These are phyloP conservation scores for Euclidium syriacum DNA, from an alignment of 345 rosid species.

Conservation along the genomic window DNA sequence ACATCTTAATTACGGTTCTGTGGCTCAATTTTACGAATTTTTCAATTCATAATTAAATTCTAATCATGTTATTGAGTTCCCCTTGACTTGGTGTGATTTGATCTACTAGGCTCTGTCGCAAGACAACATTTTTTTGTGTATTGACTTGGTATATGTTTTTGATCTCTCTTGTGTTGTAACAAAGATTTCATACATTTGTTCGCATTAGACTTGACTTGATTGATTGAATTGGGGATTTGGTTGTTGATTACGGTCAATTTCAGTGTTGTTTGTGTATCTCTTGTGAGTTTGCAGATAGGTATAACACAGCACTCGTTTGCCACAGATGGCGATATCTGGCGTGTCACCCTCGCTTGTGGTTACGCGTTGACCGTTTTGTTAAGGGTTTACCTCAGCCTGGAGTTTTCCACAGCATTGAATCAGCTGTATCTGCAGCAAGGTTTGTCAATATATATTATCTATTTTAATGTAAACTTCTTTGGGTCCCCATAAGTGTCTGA, in stretches of 20 bases:
- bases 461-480: background rate
- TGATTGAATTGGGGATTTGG: background rate
- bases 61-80: background rate
- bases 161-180: background rate
- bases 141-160: background rate
- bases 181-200: background rate
- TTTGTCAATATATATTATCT: constrained; percentile 34
- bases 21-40: background rate
- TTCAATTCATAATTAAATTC: background rate
- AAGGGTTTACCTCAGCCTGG: constrained; percentile 59
- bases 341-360: constrained; percentile 94
- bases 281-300: constrained; percentile 95
- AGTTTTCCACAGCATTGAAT: constrained; percentile 64
- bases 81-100: background rate
- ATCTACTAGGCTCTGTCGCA: background rate
- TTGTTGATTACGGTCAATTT: background rate
- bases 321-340: constrained; percentile 97
- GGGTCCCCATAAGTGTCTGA: background rate
- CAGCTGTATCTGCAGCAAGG: constrained; percentile 94
- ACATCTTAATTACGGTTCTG: constrained; percentile 2
- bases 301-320: constrained; percentile 99
- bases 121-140: background rate
- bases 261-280: constrained; percentile 36
- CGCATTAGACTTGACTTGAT: background rate
- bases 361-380: constrained; percentile 73